Evolutionary conservation across 2,329 filamentous ascomycete genomes (phyloP).

Genomic region (Dactylellina parvicollis): DNA sequence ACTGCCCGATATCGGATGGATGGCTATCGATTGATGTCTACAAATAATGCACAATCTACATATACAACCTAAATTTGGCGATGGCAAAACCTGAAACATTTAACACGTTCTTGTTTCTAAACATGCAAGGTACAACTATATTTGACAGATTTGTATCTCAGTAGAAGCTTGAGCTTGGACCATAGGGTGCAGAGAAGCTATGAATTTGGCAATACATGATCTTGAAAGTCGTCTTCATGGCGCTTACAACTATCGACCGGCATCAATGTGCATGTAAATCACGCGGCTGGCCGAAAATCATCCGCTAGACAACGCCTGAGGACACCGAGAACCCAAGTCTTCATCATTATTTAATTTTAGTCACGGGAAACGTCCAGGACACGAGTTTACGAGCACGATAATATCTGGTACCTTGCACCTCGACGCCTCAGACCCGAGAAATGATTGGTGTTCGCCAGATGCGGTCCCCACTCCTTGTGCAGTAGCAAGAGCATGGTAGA

Average conservation of each 20-base stretch:
- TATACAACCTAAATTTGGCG: slow-evolving; percentile 6
- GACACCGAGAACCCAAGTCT: not conserved
- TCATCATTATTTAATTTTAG: not conserved
- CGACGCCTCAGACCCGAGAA: no score
- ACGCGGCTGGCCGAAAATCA: not conserved
- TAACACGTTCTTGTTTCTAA: slow-evolving; percentile 25
- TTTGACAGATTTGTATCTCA: not conserved
- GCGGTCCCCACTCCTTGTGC: no score
- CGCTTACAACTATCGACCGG: not conserved
- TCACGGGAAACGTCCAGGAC: no score
- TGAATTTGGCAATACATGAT: not conserved
- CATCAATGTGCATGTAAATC: not conserved
- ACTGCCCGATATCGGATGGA: no score
- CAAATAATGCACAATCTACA: no score
- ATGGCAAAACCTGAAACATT: slow-evolving; percentile 11
- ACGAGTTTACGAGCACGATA: no score
- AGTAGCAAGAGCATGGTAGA: not conserved
- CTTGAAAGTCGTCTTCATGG: not conserved
- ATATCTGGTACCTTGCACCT: no score
- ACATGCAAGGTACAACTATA: slow-evolving; percentile 27
- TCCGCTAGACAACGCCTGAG: not conserved
- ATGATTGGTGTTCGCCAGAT: not conserved
- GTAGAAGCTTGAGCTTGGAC: not conserved
- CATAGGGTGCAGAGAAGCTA: no score
- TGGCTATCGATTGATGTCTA: no score